These are phyloP conservation scores for Mycena vulgaris DNA, from an alignment of 768 basidiomycete genomes.

Conservation along the genomic window DNA sequence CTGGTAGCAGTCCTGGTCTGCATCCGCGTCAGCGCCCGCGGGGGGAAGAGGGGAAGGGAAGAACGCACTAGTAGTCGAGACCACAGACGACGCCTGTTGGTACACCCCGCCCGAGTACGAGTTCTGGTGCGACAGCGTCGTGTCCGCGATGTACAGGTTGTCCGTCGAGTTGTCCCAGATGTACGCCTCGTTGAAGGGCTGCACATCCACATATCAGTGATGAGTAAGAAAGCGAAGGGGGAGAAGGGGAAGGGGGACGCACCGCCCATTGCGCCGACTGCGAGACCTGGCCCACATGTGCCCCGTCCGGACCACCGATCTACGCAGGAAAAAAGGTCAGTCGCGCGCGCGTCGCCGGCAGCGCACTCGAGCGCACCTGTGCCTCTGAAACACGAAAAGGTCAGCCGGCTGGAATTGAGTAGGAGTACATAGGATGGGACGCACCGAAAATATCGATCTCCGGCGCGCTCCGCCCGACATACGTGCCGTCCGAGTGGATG, in stretches of 20 bases:
- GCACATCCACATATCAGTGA: not conserved
- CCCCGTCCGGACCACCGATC: slow-evolving; percentile 41
- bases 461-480: slow-evolving; percentile 68
- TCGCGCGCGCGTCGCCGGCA: no score
- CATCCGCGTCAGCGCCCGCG: slow-evolving; percentile 26
- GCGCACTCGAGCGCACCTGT: not conserved
- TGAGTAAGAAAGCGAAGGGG: no score
- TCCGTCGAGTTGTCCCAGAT: slow-evolving; percentile 53
- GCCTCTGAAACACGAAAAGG: not conserved
- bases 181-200: slow-evolving; percentile 66
- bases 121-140: slow-evolving; percentile 54
- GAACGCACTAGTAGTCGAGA: slow-evolving; percentile 48
- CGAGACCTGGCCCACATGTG: slow-evolving; percentile 55
- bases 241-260: slow-evolving; percentile 22
- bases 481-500: slow-evolving; percentile 58
- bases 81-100: slow-evolving; percentile 59
- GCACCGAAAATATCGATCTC: slow-evolving; percentile 69
- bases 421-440: no score
- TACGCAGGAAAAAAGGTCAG: slow-evolving; percentile 21
- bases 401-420: no score
- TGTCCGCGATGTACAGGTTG: slow-evolving; percentile 55
- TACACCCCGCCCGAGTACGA: slow-evolving; percentile 61
- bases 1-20: slow-evolving; percentile 64
- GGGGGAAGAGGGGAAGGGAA: slow-evolving; percentile 18
- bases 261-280: slow-evolving; percentile 68